Evolutionary conservation across 106 monocot genomes (phyloP).

Genomic region (Xerophyta viscosa): DNA sequence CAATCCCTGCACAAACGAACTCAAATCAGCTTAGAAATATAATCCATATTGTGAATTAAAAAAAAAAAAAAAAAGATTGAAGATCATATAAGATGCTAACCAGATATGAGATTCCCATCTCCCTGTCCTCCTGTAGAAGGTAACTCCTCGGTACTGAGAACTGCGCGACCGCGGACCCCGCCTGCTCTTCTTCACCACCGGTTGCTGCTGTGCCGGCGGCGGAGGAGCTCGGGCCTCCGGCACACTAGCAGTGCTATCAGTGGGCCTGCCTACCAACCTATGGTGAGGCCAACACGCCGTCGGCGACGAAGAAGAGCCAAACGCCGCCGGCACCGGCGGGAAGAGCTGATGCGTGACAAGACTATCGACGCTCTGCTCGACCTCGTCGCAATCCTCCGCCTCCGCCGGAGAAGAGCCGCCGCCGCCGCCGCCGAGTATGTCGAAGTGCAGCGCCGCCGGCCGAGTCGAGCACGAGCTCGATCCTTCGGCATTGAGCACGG

Average conservation of each 20-base stretch:
- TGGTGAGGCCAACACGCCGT: too few relatives aligned
- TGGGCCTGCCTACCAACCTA: too few relatives aligned
- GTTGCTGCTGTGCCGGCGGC: slow-evolving; percentile 25
- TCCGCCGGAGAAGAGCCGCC: too few relatives aligned
- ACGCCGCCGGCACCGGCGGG: slow-evolving; percentile 5
- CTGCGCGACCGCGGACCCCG: slow-evolving; percentile 73
- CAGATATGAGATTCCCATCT: slow-evolving; percentile 94
- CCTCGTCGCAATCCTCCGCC: too few relatives aligned
- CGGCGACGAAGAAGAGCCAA: too few relatives aligned
- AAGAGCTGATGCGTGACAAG: slow-evolving; percentile 29
- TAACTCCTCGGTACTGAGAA: slow-evolving; percentile 85
- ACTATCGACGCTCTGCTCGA: slow-evolving; percentile 8
- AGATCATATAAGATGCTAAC: slow-evolving; percentile 11
- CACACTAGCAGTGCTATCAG: not conserved
- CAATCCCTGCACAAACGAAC: slow-evolving; percentile 53
- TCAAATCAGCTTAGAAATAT: too few relatives aligned
- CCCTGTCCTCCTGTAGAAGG: slow-evolving; percentile 75
- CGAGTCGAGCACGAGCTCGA: slow-evolving; percentile 31
- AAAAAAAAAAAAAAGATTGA: too few relatives aligned
- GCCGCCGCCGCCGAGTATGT: slow-evolving; percentile 35
- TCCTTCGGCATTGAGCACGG: slow-evolving; percentile 55
- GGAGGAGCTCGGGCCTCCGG: slow-evolving; percentile 11
- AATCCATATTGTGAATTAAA: too few relatives aligned
- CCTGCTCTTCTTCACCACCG: slow-evolving; percentile 64
- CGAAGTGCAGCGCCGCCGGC: slow-evolving; percentile 29